Percentiles rank a stretch among this genome's conserved stretches.
Evolutionary conservation across 139 green algal species (phyloP).

Genomic region (Micractinium sp.): DNA sequence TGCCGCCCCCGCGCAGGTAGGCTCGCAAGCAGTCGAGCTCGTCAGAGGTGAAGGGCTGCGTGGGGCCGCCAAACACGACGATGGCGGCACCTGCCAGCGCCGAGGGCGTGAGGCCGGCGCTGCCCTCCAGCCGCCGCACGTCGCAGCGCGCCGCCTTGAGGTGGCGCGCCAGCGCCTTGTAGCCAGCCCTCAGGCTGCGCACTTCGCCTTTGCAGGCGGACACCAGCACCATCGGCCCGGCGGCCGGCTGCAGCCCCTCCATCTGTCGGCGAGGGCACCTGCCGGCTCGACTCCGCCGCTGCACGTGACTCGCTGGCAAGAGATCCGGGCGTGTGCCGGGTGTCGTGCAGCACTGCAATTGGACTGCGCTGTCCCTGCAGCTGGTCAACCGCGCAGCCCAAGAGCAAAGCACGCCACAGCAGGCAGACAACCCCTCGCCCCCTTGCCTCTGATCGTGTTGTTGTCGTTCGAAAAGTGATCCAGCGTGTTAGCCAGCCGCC

Average conservation of each 20-base stretch:
- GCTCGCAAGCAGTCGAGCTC: conserved; percentile 72
- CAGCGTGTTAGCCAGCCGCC: background rate
- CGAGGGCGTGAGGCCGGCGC: conserved; percentile 30
- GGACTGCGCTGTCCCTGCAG: no score
- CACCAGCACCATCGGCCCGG: conserved; percentile 44
- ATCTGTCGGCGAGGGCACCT: background rate
- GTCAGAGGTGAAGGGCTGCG: conserved; percentile 63
- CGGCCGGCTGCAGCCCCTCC: background rate
- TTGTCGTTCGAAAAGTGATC: no score
- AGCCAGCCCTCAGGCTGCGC: conserved; percentile 68
- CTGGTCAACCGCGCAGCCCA: no score
- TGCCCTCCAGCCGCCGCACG: conserved; percentile 3
- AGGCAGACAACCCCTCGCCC: no score
- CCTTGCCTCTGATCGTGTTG: background rate
- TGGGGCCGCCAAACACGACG: conserved; percentile 78
- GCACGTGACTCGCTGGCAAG: no score
- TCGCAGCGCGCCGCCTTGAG: conserved; percentile 59
- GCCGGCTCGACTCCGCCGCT: no score
- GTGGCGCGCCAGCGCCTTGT: conserved; percentile 77
- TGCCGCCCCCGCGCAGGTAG: conserved; percentile 72
- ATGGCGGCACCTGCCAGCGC: conserved; percentile 55
- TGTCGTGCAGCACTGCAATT: no score
- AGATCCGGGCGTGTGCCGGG: no score
- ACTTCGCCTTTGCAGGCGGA: conserved; percentile 69
- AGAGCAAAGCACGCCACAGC: no score